phyloP scores from a whole-genome alignment of 2,329 filamentous ascomycete genomes.

The Diaporthe sp. region DNA sequence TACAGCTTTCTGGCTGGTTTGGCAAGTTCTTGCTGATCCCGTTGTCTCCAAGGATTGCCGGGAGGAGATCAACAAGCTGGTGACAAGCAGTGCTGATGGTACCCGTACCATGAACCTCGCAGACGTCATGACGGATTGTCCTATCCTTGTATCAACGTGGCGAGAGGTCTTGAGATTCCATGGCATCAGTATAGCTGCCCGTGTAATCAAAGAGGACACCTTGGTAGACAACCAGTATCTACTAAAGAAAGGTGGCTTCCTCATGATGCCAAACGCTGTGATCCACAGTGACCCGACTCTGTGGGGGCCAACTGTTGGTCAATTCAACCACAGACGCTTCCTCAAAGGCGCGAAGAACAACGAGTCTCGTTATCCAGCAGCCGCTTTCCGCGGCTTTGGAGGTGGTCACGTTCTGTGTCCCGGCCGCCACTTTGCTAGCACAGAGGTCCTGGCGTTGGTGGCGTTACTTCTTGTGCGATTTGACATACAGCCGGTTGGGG shows the following conservation, averaged over 20 bases:
- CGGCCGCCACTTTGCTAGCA: conserved; percentile 43
- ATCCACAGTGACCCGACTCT: conserved; percentile 37
- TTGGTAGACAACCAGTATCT: conserved; percentile 42
- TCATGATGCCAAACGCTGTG: conserved; percentile 39
- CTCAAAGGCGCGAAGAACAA: conserved; percentile 23
- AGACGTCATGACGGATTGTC: conserved; percentile 36
- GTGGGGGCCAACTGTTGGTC: conserved; percentile 39
- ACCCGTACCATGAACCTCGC: conserved; percentile 25
- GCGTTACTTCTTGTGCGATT: conserved; percentile 41
- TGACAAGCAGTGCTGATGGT: not conserved
- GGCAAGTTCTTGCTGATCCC: conserved; percentile 26
- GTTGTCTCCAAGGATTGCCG: conserved; percentile 7
- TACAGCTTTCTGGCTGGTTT: conserved; percentile 22
- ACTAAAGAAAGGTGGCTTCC: conserved; percentile 41
- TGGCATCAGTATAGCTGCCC: conserved; percentile 37
- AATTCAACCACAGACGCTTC: conserved; percentile 42
- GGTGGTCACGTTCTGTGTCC: conserved; percentile 41
- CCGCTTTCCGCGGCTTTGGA: conserved; percentile 42
- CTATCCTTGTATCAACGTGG: conserved; percentile 42
- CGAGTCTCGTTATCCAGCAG: conserved; percentile 24
- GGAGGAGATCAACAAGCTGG: not conserved
- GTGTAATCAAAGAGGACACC: conserved; percentile 39
- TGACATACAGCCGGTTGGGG: conserved; percentile 36
- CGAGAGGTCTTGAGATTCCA: conserved; percentile 41
- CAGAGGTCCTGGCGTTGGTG: conserved; percentile 40